Conservation (phyloP, 129 eudicot species). For the Artemisia argyi region DNA sequence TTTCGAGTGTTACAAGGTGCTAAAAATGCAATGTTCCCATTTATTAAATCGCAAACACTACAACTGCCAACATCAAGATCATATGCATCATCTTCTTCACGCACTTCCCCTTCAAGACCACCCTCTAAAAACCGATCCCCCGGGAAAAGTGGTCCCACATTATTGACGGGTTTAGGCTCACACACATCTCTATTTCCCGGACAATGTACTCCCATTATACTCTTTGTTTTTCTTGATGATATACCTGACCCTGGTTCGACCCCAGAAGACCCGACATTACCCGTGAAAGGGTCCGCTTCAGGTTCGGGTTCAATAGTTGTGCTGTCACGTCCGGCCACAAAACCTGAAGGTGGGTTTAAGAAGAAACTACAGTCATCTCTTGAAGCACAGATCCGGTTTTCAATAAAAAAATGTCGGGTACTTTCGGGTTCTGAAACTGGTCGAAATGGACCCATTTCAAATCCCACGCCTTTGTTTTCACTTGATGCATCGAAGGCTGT, state of each 20-base stretch:
- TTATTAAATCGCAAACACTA: conserved; percentile 45
- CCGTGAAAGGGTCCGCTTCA: conserved; percentile 41
- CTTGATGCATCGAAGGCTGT: conserved; percentile 89
- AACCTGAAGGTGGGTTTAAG: conserved; percentile 66
- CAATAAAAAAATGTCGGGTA: conserved; percentile 81
- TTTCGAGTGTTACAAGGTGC: conserved; percentile 89
- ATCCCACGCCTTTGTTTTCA: conserved; percentile 64
- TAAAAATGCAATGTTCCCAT: conserved; percentile 71
- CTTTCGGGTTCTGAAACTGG: conserved; percentile 67
- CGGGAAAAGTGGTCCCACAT: conserved; percentile 56
- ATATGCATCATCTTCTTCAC: conserved; percentile 52
- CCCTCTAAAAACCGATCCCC: conserved; percentile 67
- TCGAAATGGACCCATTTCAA: conserved; percentile 58
- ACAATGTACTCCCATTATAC: conserved; percentile 84
- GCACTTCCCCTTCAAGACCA: conserved; percentile 45
- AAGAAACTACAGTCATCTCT: conserved; percentile 87
- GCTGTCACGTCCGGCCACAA: conserved; percentile 70
- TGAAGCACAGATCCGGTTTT: conserved; percentile 90
- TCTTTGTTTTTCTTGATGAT: conserved; percentile 88
- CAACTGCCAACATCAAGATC: conserved; percentile 48
- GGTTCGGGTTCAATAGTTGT: conserved; percentile 76
- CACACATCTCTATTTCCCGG: conserved; percentile 80
- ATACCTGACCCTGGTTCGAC: conserved; percentile 47
- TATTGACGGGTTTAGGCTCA: conserved; percentile 72
- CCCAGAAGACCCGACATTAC: conserved; percentile 40